Base-by-base conservation (phyloP, 2,329 filamentous ascomycete species). In the Tolypocladium album region DNA sequence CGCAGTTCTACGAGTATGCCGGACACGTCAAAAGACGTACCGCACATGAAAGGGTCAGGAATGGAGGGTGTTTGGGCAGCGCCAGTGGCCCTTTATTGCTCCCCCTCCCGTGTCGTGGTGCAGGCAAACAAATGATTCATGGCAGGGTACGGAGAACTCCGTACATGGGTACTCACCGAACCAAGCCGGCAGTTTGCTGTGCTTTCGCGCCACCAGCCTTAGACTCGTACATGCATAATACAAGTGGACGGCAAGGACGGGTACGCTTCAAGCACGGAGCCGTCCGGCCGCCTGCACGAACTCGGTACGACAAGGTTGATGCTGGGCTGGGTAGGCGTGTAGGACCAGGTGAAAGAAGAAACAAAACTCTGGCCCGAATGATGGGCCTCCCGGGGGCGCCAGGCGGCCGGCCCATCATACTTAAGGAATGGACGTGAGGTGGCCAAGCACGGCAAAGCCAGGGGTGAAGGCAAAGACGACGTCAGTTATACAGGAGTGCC, bases 381-480 rank as follows among this genome's bases (percentile, higher is more conserved):
- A 22, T 24, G 38, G 55, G 27, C 27, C 24, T 57, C 55, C 55
- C 55, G 43, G 39, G 45, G 39, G 22, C 55, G 39, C 55, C 17
- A 8, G 42, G 55, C 17, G 24, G 38, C 55, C 9, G 55, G 50
- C 2, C 20, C 50, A n/a, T 31, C 31, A 27, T 31, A 56, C n/a
- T 57, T 22, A 22, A 57, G 55, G 55, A 43, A 57, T 57, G 55
- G 55, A 56, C 39, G n/a, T 57, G 55, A 57, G 55, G n/a, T 43
- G 40, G 7, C 15, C 38, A 24, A 13, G 55, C 24, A 12, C 24
- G 15, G 4, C n/a, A 24, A 24, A 15, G 36, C 36, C 53, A 56
- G 53, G 55, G 39, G 24, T 40, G 36, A 27, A 17, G 55, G 24
- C 20, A 27, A 52, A 31, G 27, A 34, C 24, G 27, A 34, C 24